A percentile compares a stretch with the other conserved stretches of the same genome.
Conservation (phyloP, 2,329 filamentous ascomycete species). For the Biscogniauxia sp. region DNA sequence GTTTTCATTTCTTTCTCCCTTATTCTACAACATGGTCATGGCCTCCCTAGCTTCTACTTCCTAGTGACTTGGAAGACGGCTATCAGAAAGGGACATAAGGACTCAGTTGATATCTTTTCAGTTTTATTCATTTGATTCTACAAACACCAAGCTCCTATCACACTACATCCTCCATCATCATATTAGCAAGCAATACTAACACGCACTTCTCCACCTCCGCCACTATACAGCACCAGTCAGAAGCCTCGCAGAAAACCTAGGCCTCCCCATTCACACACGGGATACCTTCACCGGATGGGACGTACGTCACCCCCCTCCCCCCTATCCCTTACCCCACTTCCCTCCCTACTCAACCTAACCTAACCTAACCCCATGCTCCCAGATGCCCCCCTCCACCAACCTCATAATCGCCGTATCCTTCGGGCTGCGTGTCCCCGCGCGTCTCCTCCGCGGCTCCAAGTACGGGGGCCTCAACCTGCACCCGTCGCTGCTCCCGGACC, state of each 20-base stretch:
- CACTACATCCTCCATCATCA: no score
- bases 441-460: constrained; percentile 65
- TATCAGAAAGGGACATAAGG: no score
- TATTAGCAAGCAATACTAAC: constrained; percentile 4
- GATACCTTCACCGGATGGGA: constrained; percentile 83
- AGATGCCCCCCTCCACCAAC: constrained; percentile 62
- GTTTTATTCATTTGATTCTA: no score
- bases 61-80: not conserved
- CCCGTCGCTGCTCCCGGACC: constrained; percentile 83
- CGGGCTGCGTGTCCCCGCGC: constrained; percentile 79
- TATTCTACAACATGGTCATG: not conserved
- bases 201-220: not conserved
- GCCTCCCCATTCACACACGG: constrained; percentile 68
- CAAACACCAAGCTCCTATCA: no score
- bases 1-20: not conserved
- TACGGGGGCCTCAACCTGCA: constrained; percentile 94
- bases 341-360: no score
- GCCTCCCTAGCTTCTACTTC: not conserved
- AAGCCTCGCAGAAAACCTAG: constrained; percentile 58
- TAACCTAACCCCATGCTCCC: constrained; percentile 1
- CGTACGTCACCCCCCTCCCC: constrained; percentile 45
- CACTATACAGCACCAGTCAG: constrained; percentile 67
- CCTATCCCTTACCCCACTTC: constrained; percentile 1
- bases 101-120: no score
- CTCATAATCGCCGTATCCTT: constrained; percentile 92